Evolutionary conservation across 177 flowering plant genomes (phyloP).

Genomic region (Vitis hybrid): DNA sequence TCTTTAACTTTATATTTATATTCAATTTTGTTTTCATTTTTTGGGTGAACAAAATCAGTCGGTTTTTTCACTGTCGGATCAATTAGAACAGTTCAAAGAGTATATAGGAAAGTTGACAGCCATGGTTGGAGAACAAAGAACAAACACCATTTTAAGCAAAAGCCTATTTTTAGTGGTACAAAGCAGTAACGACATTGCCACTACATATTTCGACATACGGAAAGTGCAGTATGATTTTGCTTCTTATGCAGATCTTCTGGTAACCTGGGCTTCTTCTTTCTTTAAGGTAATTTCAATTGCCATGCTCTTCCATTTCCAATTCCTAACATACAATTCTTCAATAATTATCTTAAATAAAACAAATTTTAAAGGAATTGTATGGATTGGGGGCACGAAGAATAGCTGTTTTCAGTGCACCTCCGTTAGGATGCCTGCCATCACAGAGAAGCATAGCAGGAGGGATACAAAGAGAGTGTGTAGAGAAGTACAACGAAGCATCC

Average conservation of each 20-base stretch:
- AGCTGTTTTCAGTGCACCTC: slow-evolving; percentile 43
- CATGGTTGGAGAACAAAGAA: slow-evolving; percentile 42
- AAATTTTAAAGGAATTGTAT: slow-evolving; percentile 35
- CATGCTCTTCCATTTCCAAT: too few species aligned
- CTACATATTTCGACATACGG: slow-evolving; percentile 38
- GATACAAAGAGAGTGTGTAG: slow-evolving; percentile 18
- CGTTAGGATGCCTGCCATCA: slow-evolving; percentile 62
- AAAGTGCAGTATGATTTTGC: slow-evolving; percentile 30
- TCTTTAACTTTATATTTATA: not conserved
- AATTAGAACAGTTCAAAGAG: slow-evolving; percentile 45
- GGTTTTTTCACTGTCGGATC: slow-evolving; percentile 30
- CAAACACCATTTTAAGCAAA: slow-evolving; percentile 27
- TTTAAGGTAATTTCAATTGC: not conserved
- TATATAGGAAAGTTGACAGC: slow-evolving; percentile 39
- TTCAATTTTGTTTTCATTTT: too few species aligned
- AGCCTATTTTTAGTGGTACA: slow-evolving; percentile 32
- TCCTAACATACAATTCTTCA: too few species aligned
- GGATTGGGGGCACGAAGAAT: slow-evolving; percentile 49
- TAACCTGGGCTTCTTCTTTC: slow-evolving; percentile 27
- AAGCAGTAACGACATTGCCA: slow-evolving; percentile 61
- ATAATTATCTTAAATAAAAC: not conserved
- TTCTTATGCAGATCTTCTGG: slow-evolving; percentile 45
- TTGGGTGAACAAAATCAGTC: slow-evolving; percentile 20
- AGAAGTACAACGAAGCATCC: slow-evolving; percentile 19
- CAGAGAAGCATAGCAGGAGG: slow-evolving; percentile 61